Evolutionary conservation across 2,329 filamentous ascomycete genomes (phyloP).

Genomic region (Teratosphaeria zuluensis): DNA sequence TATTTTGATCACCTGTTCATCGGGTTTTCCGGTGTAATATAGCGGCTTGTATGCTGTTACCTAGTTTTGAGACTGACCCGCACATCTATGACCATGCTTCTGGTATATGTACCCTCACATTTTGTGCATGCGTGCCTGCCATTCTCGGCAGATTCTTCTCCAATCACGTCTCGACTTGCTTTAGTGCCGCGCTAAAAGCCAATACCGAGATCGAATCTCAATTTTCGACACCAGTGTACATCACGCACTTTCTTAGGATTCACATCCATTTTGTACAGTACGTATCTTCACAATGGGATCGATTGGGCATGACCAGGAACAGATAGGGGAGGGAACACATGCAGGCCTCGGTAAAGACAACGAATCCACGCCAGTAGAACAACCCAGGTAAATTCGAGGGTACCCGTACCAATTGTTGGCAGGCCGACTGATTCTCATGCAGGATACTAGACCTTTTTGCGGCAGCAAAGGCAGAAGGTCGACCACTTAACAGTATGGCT

Average conservation of each 20-base stretch:
- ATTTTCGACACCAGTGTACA: not conserved
- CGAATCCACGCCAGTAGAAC: not conserved
- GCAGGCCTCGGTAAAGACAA: not conserved
- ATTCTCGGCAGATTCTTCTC: not conserved
- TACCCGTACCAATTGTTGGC: not conserved
- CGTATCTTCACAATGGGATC: not conserved
- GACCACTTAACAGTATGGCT: not conserved
- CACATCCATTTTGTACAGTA: not conserved
- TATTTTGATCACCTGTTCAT: not conserved
- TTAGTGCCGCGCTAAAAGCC: not conserved
- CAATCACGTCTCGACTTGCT: not conserved
- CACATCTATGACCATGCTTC: not conserved
- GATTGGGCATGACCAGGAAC: not conserved
- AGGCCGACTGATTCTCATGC: not conserved
- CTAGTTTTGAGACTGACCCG: not conserved
- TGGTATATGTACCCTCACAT: not conserved
- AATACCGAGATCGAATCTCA: not conserved
- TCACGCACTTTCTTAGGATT: not conserved
- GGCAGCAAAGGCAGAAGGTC: not conserved
- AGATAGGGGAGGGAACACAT: not conserved
- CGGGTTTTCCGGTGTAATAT: not conserved
- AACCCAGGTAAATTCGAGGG: not conserved
- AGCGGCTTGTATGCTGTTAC: not conserved
- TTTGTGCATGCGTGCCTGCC: not conserved
- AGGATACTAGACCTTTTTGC: not conserved